Evolutionary conservation across 1,139 yeast genomes (phyloP).

Genomic region (Diutina sp.): DNA sequence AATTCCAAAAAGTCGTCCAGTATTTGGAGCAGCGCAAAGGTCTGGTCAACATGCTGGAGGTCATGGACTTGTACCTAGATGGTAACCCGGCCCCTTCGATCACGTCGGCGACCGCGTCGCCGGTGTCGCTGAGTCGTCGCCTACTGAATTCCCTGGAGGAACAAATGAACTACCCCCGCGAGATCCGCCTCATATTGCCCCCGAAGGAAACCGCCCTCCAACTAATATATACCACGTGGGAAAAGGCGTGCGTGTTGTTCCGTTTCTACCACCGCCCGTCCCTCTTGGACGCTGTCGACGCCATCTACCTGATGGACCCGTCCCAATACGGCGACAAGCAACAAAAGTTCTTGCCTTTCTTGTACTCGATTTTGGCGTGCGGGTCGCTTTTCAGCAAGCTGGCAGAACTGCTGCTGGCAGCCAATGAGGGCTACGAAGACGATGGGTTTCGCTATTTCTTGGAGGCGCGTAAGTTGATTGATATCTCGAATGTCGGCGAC

Average conservation of each 20-base stretch:
- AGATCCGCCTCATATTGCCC: slow-evolving; percentile 63
- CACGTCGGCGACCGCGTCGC: slow-evolving; percentile 5
- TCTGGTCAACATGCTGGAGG: slow-evolving; percentile 11
- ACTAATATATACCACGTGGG: slow-evolving; percentile 70
- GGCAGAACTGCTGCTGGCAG: neutral
- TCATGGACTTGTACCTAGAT: slow-evolving; percentile 16
- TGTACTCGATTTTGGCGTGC: slow-evolving; percentile 43
- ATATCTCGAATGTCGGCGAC: slow-evolving; percentile 33
- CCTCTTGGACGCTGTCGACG: slow-evolving; percentile 52
- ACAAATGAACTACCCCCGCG: slow-evolving; percentile 8
- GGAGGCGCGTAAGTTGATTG: slow-evolving; percentile 3
- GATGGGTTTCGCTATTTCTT: slow-evolving; percentile 2
- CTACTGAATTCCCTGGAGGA: slow-evolving; percentile 4
- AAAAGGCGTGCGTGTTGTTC: slow-evolving; percentile 72
- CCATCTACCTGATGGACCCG: slow-evolving; percentile 48
- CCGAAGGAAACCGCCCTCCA: slow-evolving; percentile 61
- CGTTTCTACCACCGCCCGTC: slow-evolving; percentile 82
- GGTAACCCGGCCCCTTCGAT: slow-evolving; percentile 6
- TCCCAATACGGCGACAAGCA: slow-evolving; percentile 60
- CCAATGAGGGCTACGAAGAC: neutral
- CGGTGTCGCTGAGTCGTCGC: slow-evolving; percentile 5
- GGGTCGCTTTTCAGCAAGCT: slow-evolving; percentile 6
- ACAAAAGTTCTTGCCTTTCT: slow-evolving; percentile 63
- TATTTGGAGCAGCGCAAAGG: slow-evolving; percentile 12
- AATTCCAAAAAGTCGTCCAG: slow-evolving; percentile 15